Percentiles rank a stretch among this genome's conserved stretches.
phyloP scores from a whole-genome alignment of 2,329 filamentous ascomycete species.

The Metarhizium album region DNA sequence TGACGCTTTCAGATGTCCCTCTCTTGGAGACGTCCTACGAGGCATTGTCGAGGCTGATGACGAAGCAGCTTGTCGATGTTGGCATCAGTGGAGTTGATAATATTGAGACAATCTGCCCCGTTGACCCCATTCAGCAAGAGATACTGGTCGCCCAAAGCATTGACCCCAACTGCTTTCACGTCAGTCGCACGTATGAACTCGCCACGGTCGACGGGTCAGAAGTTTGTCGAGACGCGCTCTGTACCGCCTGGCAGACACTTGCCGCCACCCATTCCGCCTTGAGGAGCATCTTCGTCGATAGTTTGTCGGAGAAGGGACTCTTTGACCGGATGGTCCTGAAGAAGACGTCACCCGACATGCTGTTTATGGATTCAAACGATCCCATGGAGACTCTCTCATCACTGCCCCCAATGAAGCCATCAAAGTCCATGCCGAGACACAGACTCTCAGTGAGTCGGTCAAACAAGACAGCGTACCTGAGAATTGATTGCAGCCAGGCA shows the following conservation, averaged over 20 bases:
- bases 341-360: constrained; percentile 37
- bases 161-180: constrained; percentile 29
- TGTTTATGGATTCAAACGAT: constrained; percentile 37
- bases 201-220: constrained; percentile 23
- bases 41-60: constrained; percentile 32
- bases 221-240: constrained; percentile 34
- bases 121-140: constrained; percentile 37
- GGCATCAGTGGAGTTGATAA: constrained; percentile 31
- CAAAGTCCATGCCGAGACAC: constrained; percentile 33
- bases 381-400: constrained; percentile 26
- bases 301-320: constrained; percentile 34
- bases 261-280: constrained; percentile 34
- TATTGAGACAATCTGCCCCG: constrained; percentile 38
- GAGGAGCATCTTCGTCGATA: constrained; percentile 41
- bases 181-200: constrained; percentile 38
- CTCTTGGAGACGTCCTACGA: constrained; percentile 36
- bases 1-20: constrained; percentile 40
- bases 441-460: constrained; percentile 39
- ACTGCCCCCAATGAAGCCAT: constrained; percentile 29
- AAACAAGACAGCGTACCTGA: constrained; percentile 31
- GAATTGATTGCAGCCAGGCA: constrained; percentile 39
- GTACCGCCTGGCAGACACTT: constrained; percentile 38
- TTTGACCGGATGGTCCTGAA: constrained; percentile 40
- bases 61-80: constrained; percentile 28
- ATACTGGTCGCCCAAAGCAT: constrained; percentile 36